Conservation (phyloP, 2,329 filamentous ascomycete genomes). For the Alternaria postmessia region DNA sequence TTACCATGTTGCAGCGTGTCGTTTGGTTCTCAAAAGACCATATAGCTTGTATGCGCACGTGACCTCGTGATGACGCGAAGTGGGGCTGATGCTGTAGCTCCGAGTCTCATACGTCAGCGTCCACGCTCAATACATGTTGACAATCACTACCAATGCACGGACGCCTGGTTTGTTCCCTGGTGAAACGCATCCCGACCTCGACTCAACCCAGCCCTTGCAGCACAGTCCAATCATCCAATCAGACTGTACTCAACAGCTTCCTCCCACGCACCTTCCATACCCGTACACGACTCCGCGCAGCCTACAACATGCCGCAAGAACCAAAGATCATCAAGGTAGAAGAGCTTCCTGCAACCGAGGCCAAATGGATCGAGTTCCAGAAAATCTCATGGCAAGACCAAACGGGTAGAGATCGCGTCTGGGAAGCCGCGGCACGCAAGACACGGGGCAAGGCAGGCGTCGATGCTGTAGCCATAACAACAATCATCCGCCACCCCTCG, state of each 20-base stretch:
- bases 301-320: conserved; percentile 45
- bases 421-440: conserved; percentile 61
- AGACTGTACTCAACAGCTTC: not conserved
- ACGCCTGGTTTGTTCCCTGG: not conserved
- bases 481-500: conserved; percentile 61
- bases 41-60: not conserved
- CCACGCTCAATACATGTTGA: not conserved
- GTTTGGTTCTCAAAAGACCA: not conserved
- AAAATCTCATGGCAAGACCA: conserved; percentile 62
- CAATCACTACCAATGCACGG: conserved; percentile 7
- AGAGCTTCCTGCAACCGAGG: conserved; percentile 60
- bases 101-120: conserved; percentile 20
- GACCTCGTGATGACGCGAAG: conserved; percentile 22
- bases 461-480: conserved; percentile 67
- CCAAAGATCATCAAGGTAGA: conserved; percentile 50
- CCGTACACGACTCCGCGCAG: conserved; percentile 19
- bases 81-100: conserved; percentile 18
- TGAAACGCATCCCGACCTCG: not conserved
- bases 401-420: conserved; percentile 56
- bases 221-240: not conserved
- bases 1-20: not conserved
- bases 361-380: conserved; percentile 66
- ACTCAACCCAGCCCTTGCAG: not conserved
- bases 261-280: conserved; percentile 23
- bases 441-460: conserved; percentile 64